Evolutionary conservation across 2,329 filamentous ascomycete genomes (phyloP).

Genomic region (Talaromyces sp.): DNA sequence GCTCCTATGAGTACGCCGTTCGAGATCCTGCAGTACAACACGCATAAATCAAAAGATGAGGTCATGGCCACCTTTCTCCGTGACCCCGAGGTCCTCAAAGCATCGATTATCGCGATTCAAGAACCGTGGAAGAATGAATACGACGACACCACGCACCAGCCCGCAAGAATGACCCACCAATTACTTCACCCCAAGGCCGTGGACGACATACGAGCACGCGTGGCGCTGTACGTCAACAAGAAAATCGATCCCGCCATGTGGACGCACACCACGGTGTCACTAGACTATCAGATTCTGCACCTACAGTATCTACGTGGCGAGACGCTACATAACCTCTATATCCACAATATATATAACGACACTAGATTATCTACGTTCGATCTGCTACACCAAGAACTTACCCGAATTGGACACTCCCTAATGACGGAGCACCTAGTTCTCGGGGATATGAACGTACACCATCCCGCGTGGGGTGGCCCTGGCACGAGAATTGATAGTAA

Average conservation of each 20-base stretch:
- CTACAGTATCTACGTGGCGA: neutral
- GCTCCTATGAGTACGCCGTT: neutral
- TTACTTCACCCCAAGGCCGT: slow-evolving; percentile 20
- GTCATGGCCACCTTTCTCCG: slow-evolving; percentile 21
- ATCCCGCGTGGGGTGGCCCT: neutral
- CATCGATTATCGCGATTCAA: slow-evolving; percentile 26
- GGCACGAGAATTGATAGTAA: neutral
- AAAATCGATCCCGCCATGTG: neutral
- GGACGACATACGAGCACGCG: neutral
- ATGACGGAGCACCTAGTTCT: neutral
- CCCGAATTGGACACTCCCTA: neutral
- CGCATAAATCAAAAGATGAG: slow-evolving; percentile 20
- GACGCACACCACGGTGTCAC: neutral
- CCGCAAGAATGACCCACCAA: slow-evolving; percentile 21
- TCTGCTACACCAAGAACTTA: neutral
- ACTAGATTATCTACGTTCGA: neutral
- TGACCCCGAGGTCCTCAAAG: slow-evolving; percentile 19
- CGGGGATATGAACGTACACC: neutral
- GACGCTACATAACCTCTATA: accelerated
- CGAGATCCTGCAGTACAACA: neutral
- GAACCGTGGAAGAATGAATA: slow-evolving; percentile 26
- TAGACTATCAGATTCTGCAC: neutral
- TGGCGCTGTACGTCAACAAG: neutral
- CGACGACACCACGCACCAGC: slow-evolving; percentile 24
- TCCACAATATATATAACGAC: slow-evolving; percentile 1